These are phyloP conservation scores for Croton laevigatus DNA, from an alignment of 441 rosid genomes.

Conservation along the genomic window DNA sequence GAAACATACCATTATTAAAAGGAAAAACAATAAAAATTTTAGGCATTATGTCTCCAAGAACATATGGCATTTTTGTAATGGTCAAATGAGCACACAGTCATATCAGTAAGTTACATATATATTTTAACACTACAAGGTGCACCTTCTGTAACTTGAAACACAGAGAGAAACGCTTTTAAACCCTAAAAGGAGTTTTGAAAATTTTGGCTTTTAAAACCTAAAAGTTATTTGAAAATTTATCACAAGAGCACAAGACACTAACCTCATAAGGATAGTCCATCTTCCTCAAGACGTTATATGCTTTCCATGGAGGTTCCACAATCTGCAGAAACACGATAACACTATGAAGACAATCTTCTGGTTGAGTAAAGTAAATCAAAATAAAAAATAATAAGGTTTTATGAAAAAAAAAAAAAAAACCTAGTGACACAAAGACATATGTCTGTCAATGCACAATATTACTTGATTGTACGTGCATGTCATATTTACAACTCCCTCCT, in stretches of 20 bases:
- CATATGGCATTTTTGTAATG: background rate
- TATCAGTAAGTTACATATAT: background rate
- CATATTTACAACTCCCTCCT: background rate
- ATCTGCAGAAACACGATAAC: constrained; percentile 46
- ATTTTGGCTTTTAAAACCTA: background rate
- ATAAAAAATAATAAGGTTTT: background rate
- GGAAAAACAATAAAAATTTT: background rate
- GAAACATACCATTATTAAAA: too few relatives aligned
- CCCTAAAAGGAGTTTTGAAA: constrained; percentile 5
- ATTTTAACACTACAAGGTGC: background rate
- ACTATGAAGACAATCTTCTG: background rate
- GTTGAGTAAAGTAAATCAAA: background rate
- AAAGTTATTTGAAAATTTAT: background rate
- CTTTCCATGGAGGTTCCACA: constrained; percentile 97
- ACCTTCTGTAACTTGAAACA: background rate
- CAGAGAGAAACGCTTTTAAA: constrained; percentile 5
- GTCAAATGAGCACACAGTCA: background rate
- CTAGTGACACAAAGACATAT: background rate
- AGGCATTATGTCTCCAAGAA: background rate
- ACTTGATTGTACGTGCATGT: background rate
- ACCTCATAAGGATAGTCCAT: constrained; percentile 98
- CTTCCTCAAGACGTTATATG: constrained; percentile 71
- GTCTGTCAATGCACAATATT: background rate
- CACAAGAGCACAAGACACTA: constrained; percentile 20
- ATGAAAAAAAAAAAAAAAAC: too few relatives aligned